Conservation (phyloP, 2,329 filamentous ascomycete genomes). For the Biscogniauxia mediterranea region DNA sequence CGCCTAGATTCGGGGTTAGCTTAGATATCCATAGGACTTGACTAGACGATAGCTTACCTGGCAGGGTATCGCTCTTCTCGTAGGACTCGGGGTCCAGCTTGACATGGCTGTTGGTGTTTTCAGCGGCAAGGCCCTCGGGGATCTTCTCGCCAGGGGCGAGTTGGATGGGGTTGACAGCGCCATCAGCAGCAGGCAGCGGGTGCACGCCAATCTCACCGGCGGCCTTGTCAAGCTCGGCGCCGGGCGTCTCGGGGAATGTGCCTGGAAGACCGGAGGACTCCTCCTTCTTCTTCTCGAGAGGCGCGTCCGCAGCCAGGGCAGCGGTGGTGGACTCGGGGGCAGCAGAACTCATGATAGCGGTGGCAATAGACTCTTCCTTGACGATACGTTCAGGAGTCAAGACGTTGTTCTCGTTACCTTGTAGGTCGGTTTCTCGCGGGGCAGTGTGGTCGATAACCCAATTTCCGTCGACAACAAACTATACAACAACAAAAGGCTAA, state of each 20-base stretch:
- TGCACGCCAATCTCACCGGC: constrained; percentile 51
- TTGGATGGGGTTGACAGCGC: constrained; percentile 74
- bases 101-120: constrained; percentile 69
- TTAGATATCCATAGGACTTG: neutral
- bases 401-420: constrained; percentile 91
- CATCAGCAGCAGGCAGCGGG: constrained; percentile 61
- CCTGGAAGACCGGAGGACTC: constrained; percentile 56
- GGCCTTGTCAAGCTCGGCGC: constrained; percentile 46
- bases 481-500: constrained; percentile 22
- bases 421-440: constrained; percentile 77
- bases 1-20: constrained; percentile 22
- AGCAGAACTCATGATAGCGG: constrained; percentile 62
- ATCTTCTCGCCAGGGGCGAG: constrained; percentile 79
- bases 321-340: constrained; percentile 71
- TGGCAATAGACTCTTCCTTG: constrained; percentile 43
- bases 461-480: constrained; percentile 94
- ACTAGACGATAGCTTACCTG: constrained; percentile 36
- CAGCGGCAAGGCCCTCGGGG: constrained; percentile 65
- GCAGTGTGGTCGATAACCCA: constrained; percentile 84
- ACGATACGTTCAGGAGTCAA: constrained; percentile 71
- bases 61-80: constrained; percentile 70
- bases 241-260: constrained; percentile 71
- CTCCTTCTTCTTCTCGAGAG: constrained; percentile 52
- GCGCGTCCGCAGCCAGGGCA: constrained; percentile 63
- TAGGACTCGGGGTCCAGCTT: constrained; percentile 83